A percentile compares a stretch with the other conserved stretches of the same genome.
Conservation (phyloP, 2,329 filamentous ascomycete species). For the Colletotrichum orchidophilum region DNA sequence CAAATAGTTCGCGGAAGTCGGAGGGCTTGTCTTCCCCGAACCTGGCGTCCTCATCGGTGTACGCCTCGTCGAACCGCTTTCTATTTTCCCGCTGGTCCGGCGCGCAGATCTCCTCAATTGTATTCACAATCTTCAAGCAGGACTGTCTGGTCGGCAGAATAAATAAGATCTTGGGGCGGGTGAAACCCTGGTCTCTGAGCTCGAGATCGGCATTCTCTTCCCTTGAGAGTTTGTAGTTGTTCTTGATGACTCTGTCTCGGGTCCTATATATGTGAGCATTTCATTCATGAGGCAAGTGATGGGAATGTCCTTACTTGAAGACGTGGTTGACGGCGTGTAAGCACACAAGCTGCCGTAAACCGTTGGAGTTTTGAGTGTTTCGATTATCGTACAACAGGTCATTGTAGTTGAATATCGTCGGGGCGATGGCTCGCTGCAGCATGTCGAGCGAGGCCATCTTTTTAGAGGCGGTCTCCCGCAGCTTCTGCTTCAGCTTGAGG, state of each 20-base stretch:
- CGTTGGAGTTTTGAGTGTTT: conserved; percentile 72
- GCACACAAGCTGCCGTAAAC: conserved; percentile 76
- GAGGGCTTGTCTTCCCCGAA: conserved; percentile 80
- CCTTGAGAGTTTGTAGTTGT: conserved; percentile 81
- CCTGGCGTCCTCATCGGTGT: conserved; percentile 73
- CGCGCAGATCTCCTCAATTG: conserved; percentile 78
- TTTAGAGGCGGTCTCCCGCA: conserved; percentile 64
- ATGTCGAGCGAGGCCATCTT: conserved; percentile 66
- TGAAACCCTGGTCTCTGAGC: conserved; percentile 93
- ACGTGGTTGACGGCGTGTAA: conserved; percentile 92
- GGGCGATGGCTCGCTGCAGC: conserved; percentile 72
- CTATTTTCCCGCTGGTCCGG: conserved; percentile 95
- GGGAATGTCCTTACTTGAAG: conserved; percentile 70
- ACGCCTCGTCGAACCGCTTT: conserved; percentile 89
- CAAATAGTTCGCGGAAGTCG: conserved; percentile 90
- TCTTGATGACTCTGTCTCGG: conserved; percentile 89
- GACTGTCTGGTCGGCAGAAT: conserved; percentile 89
- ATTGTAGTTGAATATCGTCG: conserved; percentile 81
- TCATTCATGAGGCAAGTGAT: background rate
- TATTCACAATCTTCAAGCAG: conserved; percentile 80
- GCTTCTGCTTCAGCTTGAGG: conserved; percentile 75
- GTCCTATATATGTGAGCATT: conserved; percentile 61
- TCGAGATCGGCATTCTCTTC: conserved; percentile 75
- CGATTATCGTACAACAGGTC: conserved; percentile 83
- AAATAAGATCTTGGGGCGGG: conserved; percentile 90